Percentiles rank a stretch among this genome's conserved stretches.
Evolutionary conservation across 1,284 basidiomycete species (phyloP).

Genomic region (Ustilago hordei): DNA sequence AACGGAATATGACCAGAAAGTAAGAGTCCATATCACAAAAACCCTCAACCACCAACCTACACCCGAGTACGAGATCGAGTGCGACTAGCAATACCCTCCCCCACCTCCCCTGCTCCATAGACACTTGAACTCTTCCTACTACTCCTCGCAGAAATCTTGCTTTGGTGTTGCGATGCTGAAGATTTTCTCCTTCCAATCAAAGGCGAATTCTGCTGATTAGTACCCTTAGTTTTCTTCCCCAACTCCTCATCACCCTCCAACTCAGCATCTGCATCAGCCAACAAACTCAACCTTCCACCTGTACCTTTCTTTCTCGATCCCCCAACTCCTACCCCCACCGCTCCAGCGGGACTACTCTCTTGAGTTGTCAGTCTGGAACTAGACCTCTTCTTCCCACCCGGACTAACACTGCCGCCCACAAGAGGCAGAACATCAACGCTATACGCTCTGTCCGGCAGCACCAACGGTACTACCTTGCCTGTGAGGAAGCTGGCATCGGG

Average conservation of each 20-base stretch:
- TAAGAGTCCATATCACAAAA: neutral
- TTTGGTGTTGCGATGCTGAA: constrained; percentile 26
- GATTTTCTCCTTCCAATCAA: constrained; percentile 7
- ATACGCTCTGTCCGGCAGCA: constrained; percentile 36
- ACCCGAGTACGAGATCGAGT: constrained; percentile 40
- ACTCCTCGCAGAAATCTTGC: constrained; percentile 23
- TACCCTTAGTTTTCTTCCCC: neutral
- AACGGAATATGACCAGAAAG: neutral
- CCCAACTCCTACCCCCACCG: constrained; percentile 5
- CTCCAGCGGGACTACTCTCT: neutral
- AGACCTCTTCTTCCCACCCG: neutral
- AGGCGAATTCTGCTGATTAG: neutral
- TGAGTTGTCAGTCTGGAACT: neutral
- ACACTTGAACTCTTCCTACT: constrained; percentile 29
- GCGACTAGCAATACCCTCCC: constrained; percentile 34
- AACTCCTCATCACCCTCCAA: constrained; percentile 1
- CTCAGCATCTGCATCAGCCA: constrained; percentile 37
- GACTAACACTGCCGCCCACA: neutral
- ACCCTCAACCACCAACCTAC: neutral
- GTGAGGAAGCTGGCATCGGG: constrained; percentile 30
- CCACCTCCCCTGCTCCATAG: constrained; percentile 1
- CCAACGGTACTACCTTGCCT: constrained; percentile 24
- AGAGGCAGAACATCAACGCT: constrained; percentile 26
- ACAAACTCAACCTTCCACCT: constrained; percentile 42
- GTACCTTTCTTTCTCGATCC: constrained; percentile 42